phyloP scores from a whole-genome alignment of 257 asterid species.

The Solanum rostratum region DNA sequence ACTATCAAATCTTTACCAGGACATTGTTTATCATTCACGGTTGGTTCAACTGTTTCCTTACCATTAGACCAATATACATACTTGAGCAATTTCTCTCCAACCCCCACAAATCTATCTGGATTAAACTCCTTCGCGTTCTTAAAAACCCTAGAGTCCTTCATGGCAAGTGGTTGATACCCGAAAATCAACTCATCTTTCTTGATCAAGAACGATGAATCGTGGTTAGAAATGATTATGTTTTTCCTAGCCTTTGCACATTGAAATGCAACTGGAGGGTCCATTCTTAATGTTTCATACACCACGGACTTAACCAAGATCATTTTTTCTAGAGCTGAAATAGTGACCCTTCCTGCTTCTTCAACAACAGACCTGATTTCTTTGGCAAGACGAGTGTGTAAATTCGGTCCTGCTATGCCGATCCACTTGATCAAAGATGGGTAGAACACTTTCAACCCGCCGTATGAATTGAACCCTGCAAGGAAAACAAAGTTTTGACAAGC shows the following conservation, averaged over 20 bases:
- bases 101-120: conserved; percentile 12
- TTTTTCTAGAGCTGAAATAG: conserved; percentile 1
- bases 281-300: conserved; percentile 16
- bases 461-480: conserved; percentile 19
- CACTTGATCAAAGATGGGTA: conserved; percentile 20
- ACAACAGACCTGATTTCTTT: conserved; percentile 6
- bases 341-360: conserved; percentile 10
- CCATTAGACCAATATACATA: conserved; percentile 24
- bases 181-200: conserved; percentile 14
- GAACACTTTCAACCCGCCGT: conserved; percentile 21
- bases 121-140: conserved; percentile 1
- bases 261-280: conserved; percentile 16
- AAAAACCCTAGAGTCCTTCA: conserved; percentile 8
- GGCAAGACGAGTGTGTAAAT: conserved; percentile 9
- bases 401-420: conserved; percentile 12
- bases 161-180: conserved; percentile 21
- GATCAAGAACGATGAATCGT: conserved; percentile 4
- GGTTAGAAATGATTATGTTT: conserved; percentile 1
- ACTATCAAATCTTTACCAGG: conserved; percentile 19
- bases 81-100: conserved; percentile 11
- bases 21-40: conserved; percentile 13
- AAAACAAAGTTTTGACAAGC: conserved; percentile 23
- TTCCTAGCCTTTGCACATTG: conserved; percentile 17
- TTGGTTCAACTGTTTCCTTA: conserved; percentile 6
- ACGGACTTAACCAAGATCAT: conserved; percentile 14